Percentiles rank a stretch among this genome's conserved stretches.
phyloP scores from a whole-genome alignment of 83 land plant genomes.

The Picea abies region DNA sequence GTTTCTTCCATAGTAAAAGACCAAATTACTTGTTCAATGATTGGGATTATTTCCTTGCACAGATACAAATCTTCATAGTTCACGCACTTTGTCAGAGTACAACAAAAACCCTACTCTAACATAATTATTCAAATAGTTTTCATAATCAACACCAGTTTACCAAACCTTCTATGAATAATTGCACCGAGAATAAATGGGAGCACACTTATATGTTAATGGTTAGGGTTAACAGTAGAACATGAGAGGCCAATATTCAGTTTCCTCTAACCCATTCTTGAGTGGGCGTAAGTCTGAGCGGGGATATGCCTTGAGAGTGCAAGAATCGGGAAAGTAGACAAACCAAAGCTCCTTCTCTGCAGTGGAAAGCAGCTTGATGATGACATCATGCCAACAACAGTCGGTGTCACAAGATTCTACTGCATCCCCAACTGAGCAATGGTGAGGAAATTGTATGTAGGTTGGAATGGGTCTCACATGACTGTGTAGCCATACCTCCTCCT shows the following conservation, averaged over 20 bases:
- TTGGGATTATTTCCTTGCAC: too few species aligned
- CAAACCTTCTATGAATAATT: too few species aligned
- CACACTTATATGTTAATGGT: too few species aligned
- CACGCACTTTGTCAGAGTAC: too few species aligned
- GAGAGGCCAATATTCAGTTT: not conserved
- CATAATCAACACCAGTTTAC: too few species aligned
- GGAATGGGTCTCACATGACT: constrained; percentile 5
- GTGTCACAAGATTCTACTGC: not conserved
- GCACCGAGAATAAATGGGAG: too few species aligned
- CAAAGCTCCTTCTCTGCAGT: not conserved
- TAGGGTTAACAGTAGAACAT: too few species aligned
- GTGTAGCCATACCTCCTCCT: not conserved
- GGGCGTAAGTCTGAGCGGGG: not conserved
- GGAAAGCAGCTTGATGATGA: not conserved
- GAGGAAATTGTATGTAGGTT: not conserved
- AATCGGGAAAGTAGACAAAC: not conserved
- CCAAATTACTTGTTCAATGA: too few species aligned
- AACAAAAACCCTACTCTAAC: too few species aligned
- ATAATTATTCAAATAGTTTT: too few species aligned
- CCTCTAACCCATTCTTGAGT: not conserved
- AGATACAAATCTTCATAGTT: too few species aligned
- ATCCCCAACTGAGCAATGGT: not conserved
- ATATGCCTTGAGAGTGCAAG: not conserved
- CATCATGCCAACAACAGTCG: constrained; percentile 9
- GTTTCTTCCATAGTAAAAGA: too few species aligned